Evolutionary conservation across 768 basidiomycete species (phyloP), one percentile per base, ranked within the genome.

Genomic region (Kwoniella europaea): DNA sequence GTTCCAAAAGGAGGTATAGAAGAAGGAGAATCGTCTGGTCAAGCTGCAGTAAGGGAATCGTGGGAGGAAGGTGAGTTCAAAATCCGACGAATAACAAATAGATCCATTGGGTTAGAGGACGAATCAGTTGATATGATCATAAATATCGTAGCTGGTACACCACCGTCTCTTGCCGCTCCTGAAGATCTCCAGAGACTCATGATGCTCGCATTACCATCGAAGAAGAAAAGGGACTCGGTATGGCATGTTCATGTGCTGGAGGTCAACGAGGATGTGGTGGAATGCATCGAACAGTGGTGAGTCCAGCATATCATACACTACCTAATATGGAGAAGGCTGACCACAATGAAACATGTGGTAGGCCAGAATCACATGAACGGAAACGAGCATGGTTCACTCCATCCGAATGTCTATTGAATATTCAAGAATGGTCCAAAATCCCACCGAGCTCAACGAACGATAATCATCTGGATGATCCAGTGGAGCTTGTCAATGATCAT

Each of bases 1-100:
- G 80, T 81, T 56, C 80, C 80, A 10, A 81, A 81, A 74, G 80
- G 80, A 20, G 80, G 80, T 4, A 61, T 79, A 16, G 80, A 81
- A 44, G 4, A 68, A 4, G 80, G 80, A 1, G 80, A 81, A 63
- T 74, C 76, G 2, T 75, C 76, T 1, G 78, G 74, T 13, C 71
- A 77, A 61, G 80, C 80, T 10, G 80, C 80, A 15, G 74, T 81
- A 9, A 55, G 80, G 42, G 80, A 81, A 67, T 61, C 80, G 65
- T 81, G 76, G 75, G 80, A 81, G 62, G 80, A 81, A 72, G 80
- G 80, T 79, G 61, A 35, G 60, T 58, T 35, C 12, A 18, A 15
- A 15, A 22, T 15, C 16, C 13, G 22, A 16, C 43, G 29, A 18
- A 15, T 52, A 12, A 20, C 35, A 20, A 58, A 20, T 18, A 35